Percentiles rank a stretch among this genome's conserved stretches.
phyloP scores from a whole-genome alignment of 2,329 filamentous ascomycete genomes.

The Fusarium decemcellulare region DNA sequence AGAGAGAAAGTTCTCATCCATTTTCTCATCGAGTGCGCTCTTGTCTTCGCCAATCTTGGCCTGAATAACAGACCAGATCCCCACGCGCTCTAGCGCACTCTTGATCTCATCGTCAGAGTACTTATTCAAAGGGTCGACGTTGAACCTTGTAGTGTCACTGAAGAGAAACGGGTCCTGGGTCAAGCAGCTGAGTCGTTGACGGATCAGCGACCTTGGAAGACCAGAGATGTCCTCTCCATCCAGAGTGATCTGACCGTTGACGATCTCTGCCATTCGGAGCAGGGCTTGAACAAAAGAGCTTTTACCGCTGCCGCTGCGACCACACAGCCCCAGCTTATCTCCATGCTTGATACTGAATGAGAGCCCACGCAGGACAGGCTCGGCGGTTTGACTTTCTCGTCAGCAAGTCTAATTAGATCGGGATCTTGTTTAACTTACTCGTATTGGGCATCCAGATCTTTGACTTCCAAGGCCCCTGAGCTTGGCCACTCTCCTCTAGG shows the following conservation, averaged over 20 bases:
- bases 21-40: conserved; percentile 50
- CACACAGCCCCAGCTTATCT: conserved; percentile 59
- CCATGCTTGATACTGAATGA: conserved; percentile 50
- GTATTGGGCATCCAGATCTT: conserved; percentile 44
- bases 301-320: conserved; percentile 59
- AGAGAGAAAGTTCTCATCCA: conserved; percentile 54
- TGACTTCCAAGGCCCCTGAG: conserved; percentile 41
- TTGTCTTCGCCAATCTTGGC: conserved; percentile 52
- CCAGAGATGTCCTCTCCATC: conserved; percentile 58
- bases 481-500: conserved; percentile 42
- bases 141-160: conserved; percentile 63
- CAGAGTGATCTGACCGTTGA: conserved; percentile 59
- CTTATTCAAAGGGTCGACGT: conserved; percentile 60
- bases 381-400: conserved; percentile 36
- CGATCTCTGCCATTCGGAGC: conserved; percentile 63
- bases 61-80: conserved; percentile 61
- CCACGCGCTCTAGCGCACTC: conserved; percentile 61
- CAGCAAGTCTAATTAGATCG: not conserved
- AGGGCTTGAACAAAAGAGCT: conserved; percentile 60
- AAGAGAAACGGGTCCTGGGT: conserved; percentile 69
- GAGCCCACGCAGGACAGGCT: conserved; percentile 49
- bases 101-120: conserved; percentile 59
- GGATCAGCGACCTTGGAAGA: conserved; percentile 46
- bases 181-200: conserved; percentile 58
- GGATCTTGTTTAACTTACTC: conserved; percentile 36